Base-by-base conservation (phyloP, 352 stramenopile genomes). In the Globisporangium splendens region DNA sequence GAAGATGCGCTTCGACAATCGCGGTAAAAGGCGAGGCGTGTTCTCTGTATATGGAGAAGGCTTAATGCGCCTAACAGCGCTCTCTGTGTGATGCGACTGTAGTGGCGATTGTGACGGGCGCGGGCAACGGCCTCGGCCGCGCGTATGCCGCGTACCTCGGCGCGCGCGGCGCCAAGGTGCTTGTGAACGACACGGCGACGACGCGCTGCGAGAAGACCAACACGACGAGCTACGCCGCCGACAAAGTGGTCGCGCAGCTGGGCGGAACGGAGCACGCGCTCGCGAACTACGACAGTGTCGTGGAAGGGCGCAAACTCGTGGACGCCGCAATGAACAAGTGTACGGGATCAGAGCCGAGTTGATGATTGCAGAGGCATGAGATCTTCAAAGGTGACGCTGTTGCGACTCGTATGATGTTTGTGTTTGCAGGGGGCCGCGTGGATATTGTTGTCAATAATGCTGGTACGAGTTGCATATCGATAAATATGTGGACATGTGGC, bases 391-490 rank as follows among this genome's bases (percentile, higher is more conserved):
- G 1, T 51, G 39, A 20, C 56, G 21, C 3, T 15, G 1, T 22
- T 7, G 15, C 33, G 55, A 50, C 18, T 54, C 33, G 8, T 59
- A 46, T 18, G 41, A 35, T 56, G 15, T 55, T 31, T 15, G 54
- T 17, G 41, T 35, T 33, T 47, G 5, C 24, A 89, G 79, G 77
- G 72, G 93, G 88, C 0, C 72, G 82, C 11, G 77, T 97, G 50
- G 94, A 98, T 62, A 86, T 97, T 41, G 63, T 98, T 10, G 73
- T 98, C 46, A 98, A 98, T 72, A 98, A 98, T 66, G 94, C 94
- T 8, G 94, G 84, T 54, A 75, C 89, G 59, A 77, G 13, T 11
- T 17, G 21, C 22, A 2, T 24, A 12, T 2, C 6, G 33, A 5
- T 8, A 48, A 7, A 44, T 11, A 44, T 8, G 28, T 10, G 28